A percentile compares a stretch with the other conserved stretches of the same genome.
These are phyloP conservation scores for Fraxinus platypoda DNA, from an alignment of 305 asterid genomes.

Conservation along the genomic window DNA sequence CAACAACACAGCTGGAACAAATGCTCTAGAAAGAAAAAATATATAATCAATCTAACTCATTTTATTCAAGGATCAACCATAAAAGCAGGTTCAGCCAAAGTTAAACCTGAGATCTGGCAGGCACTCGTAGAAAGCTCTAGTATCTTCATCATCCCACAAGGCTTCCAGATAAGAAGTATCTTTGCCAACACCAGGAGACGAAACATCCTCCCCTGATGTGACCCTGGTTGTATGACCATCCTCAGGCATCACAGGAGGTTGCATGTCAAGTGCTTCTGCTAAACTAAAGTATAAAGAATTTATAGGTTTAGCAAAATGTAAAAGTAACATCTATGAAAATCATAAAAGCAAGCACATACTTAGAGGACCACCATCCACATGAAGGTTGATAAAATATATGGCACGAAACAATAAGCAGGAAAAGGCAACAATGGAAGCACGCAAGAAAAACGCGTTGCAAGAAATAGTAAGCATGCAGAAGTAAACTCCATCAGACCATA, in stretches of 20 bases:
- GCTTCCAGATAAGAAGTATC: conserved; percentile 79
- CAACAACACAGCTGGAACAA: conserved; percentile 96
- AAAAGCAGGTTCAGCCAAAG: conserved; percentile 19
- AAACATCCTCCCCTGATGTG: conserved; percentile 82
- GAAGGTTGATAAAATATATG: neutral
- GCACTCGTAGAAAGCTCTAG: conserved; percentile 92
- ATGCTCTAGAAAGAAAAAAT: conserved; percentile 62
- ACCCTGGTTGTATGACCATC: conserved; percentile 98
- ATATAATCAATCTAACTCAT: conserved; percentile 22
- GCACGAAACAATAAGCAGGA: conserved; percentile 13
- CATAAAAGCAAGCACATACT: conserved; percentile 3
- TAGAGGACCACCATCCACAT: neutral
- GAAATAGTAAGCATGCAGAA: neutral
- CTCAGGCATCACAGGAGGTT: conserved; percentile 97
- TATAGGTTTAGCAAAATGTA: conserved; percentile 18
- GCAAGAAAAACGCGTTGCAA: neutral
- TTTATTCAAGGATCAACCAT: conserved; percentile 15
- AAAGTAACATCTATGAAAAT: conserved; percentile 5
- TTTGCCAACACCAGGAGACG: conserved; percentile 69
- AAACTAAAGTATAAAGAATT: conserved; percentile 47
- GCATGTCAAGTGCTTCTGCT: conserved; percentile 97
- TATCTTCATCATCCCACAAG: conserved; percentile 98
- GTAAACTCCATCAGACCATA: neutral
- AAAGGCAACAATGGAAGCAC: neutral
- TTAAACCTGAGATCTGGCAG: conserved; percentile 88